Evolutionary conservation across 1,139 yeast genomes (phyloP).

Genomic region (Saccharomycopsis hybrid): DNA sequence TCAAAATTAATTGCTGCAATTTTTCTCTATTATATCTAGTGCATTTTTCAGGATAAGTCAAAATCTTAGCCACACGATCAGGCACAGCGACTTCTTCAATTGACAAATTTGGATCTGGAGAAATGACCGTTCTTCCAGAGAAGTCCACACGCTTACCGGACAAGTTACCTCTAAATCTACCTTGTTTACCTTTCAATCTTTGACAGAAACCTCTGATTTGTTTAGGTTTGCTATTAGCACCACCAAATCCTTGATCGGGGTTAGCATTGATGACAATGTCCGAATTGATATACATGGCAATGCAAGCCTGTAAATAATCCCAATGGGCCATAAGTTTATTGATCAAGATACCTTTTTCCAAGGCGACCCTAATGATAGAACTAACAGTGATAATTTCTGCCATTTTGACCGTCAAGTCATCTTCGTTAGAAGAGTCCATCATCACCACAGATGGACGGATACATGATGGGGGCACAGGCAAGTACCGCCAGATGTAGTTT

Average conservation of each 20-base stretch:
- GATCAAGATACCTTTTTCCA: conserved; percentile 89
- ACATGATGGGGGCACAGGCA: conserved; percentile 99
- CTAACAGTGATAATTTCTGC: conserved; percentile 97
- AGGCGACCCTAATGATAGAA: conserved; percentile 85
- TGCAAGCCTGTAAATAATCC: conserved; percentile 93
- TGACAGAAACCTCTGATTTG: conserved; percentile 97
- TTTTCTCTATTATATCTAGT: conserved; percentile 81
- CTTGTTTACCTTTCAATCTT: conserved; percentile 96
- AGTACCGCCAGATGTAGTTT: conserved; percentile 92
- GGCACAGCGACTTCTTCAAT: conserved; percentile 99
- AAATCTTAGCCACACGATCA: conserved; percentile 88
- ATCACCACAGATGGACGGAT: conserved; percentile 94
- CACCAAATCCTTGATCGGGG: conserved; percentile 51
- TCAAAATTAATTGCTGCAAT: conserved; percentile 62
- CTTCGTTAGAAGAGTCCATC: conserved; percentile 95
- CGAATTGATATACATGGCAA: conserved; percentile 95
- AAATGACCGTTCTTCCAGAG: conserved; percentile 96
- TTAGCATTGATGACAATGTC: conserved; percentile 67
- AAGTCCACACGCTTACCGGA: conserved; percentile 99
- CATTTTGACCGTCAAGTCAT: conserved; percentile 90
- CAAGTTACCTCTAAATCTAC: conserved; percentile 95
- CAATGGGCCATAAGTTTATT: conserved; percentile 96
- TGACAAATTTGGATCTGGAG: conserved; percentile 94
- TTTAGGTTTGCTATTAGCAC: conserved; percentile 55
- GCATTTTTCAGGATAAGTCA: conserved; percentile 94